Evolutionary conservation across 2,329 filamentous ascomycete genomes (phyloP).

Genomic region (Zymoseptoria ardabiliae): DNA sequence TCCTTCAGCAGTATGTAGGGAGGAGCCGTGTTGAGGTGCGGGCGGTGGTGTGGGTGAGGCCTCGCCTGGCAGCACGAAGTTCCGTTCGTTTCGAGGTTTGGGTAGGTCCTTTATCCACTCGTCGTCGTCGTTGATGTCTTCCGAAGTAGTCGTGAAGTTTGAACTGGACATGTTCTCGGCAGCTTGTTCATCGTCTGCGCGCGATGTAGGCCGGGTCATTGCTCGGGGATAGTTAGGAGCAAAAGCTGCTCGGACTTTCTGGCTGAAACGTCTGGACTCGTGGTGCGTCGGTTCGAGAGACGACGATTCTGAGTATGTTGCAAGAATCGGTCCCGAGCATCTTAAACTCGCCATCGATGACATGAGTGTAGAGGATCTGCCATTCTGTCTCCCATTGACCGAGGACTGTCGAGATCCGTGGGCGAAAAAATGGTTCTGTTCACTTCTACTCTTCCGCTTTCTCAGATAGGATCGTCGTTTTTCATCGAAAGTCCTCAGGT

Average conservation of each 20-base stretch:
- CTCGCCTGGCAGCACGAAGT: slow-evolving; percentile 28
- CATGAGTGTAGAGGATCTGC: slow-evolving; percentile 12
- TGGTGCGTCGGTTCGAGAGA: slow-evolving; percentile 24
- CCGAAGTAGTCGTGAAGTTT: slow-evolving; percentile 11
- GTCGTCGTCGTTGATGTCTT: slow-evolving; percentile 12
- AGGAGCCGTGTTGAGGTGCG: slow-evolving; percentile 9
- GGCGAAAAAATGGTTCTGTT: slow-evolving; percentile 34
- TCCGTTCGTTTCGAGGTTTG: slow-evolving; percentile 24
- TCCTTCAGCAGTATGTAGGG: slow-evolving; percentile 2
- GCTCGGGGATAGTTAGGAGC: slow-evolving; percentile 25
- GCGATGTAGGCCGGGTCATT: slow-evolving; percentile 19
- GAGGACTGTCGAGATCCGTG: slow-evolving; percentile 23
- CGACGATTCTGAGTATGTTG: slow-evolving; percentile 24
- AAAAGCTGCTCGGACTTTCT: slow-evolving; percentile 21
- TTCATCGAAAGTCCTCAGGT: slow-evolving; percentile 33
- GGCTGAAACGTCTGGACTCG: slow-evolving; percentile 22
- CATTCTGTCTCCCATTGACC: slow-evolving; percentile 10
- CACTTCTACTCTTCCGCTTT: slow-evolving; percentile 33
- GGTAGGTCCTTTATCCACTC: slow-evolving; percentile 19
- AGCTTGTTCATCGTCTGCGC: slow-evolving; percentile 14
- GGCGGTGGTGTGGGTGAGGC: slow-evolving; percentile 29
- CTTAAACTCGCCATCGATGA: slow-evolving; percentile 17
- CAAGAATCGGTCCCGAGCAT: slow-evolving; percentile 11
- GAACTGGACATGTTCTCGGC: slow-evolving; percentile 13
- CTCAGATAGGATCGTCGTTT: slow-evolving; percentile 38